A percentile compares a stretch with the other conserved stretches of the same genome.
phyloP scores from a whole-genome alignment of 257 asterid genomes.

The Ballota nigra region DNA sequence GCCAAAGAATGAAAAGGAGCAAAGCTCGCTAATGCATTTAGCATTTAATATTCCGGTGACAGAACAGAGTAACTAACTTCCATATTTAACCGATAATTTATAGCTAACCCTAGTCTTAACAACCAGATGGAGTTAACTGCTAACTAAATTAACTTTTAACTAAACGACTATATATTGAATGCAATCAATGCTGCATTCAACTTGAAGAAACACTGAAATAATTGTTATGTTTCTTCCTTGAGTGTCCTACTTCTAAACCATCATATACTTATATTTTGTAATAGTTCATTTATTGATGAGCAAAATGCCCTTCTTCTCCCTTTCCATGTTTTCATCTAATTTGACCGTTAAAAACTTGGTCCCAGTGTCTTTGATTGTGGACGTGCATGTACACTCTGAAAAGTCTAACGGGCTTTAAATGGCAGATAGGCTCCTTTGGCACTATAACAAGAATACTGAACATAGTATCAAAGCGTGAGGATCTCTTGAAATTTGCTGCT shows the following conservation, averaged over 20 bases:
- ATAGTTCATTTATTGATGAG: background rate
- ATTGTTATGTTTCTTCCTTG: background rate
- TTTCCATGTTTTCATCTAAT: background rate
- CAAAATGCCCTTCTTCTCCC: background rate
- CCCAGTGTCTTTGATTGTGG: background rate
- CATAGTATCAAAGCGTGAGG: slow-evolving; percentile 80
- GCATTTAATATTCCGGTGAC: background rate
- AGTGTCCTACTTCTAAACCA: background rate
- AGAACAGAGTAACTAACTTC: background rate
- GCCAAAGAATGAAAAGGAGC: too few species aligned
- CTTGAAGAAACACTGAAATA: background rate
- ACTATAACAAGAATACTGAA: slow-evolving; percentile 82
- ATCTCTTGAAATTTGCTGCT: slow-evolving; percentile 88
- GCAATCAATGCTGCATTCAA: background rate
- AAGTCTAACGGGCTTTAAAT: slow-evolving; percentile 46
- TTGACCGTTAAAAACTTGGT: background rate
- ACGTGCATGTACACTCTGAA: background rate
- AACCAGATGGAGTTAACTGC: background rate
- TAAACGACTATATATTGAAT: background rate
- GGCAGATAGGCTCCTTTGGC: slow-evolving; percentile 98
- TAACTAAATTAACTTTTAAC: background rate
- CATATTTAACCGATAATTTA: background rate
- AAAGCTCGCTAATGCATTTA: too few species aligned
- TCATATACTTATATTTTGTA: background rate
- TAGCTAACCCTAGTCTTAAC: background rate